Conservation (phyloP, 1,284 basidiomycete species). For the Fomitopsis betulina region DNA sequence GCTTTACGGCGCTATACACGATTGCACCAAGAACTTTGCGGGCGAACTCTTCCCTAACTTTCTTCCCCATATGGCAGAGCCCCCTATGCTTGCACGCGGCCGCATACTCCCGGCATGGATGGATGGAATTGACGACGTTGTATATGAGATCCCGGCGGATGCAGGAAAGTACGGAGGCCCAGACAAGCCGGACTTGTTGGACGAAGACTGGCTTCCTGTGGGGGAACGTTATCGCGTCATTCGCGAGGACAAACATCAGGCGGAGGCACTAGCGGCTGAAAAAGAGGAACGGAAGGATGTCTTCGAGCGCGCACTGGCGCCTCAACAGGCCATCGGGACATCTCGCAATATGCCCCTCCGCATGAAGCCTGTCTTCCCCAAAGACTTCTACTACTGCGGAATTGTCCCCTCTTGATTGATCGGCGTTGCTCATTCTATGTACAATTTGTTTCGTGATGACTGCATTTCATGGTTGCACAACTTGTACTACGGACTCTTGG, state of each 20-base stretch:
- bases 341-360: not conserved
- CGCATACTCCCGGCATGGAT: not conserved
- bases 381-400: not conserved
- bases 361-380: not conserved
- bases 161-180: not conserved
- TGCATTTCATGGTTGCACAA: too few species aligned
- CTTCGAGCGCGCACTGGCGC: not conserved
- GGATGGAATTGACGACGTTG: not conserved
- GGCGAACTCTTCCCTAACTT: constrained; percentile 5
- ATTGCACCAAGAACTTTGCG: constrained; percentile 13
- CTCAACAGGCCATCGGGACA: not conserved
- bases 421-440: not conserved
- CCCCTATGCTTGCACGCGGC: not conserved
- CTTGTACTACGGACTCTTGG: not conserved
- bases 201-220: not conserved
- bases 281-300: not conserved
- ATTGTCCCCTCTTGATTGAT: not conserved
- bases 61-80: not conserved
- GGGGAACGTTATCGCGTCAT: not conserved
- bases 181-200: not conserved
- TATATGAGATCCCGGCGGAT: not conserved
- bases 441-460: too few species aligned
- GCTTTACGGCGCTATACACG: constrained; percentile 15
- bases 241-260: not conserved
- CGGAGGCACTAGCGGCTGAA: not conserved